These are phyloP conservation scores for Diaporthe sp. DNA, from an alignment of 2,329 filamentous ascomycete genomes.

Conservation along the genomic window DNA sequence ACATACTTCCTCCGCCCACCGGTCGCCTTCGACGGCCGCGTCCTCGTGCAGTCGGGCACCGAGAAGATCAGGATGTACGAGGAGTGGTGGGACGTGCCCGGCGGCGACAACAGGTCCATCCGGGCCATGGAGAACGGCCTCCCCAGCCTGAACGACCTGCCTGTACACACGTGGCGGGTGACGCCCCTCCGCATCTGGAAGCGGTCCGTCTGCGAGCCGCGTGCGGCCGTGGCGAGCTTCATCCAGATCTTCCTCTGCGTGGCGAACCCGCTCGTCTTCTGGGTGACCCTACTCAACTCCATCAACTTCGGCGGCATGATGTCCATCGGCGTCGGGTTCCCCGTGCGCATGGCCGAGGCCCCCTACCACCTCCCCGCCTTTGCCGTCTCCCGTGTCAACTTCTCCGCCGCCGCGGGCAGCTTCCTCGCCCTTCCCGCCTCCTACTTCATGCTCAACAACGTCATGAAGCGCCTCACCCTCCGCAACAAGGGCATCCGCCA, in stretches of 20 bases:
- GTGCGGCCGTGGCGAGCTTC: conserved; percentile 41
- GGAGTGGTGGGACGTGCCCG: conserved; percentile 48
- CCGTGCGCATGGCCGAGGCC: conserved; percentile 40
- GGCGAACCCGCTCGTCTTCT: conserved; percentile 48
- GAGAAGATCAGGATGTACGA: conserved; percentile 56
- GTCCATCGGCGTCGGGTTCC: conserved; percentile 45
- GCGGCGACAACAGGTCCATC: conserved; percentile 25
- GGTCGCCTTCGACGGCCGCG: conserved; percentile 57
- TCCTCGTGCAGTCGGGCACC: conserved; percentile 54
- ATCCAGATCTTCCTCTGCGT: conserved; percentile 47
- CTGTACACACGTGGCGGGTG: conserved; percentile 33
- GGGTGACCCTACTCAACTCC: conserved; percentile 47
- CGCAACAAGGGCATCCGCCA: conserved; percentile 47
- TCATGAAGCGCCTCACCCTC: conserved; percentile 45
- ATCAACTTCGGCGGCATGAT: conserved; percentile 47
- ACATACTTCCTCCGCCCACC: conserved; percentile 58
- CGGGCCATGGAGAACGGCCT: conserved; percentile 37
- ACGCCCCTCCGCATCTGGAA: conserved; percentile 33
- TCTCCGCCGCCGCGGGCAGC: conserved; percentile 42
- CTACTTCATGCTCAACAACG: conserved; percentile 40
- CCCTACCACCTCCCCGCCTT: conserved; percentile 42
- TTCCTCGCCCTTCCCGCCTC: conserved; percentile 43
- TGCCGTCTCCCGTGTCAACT: conserved; percentile 37
- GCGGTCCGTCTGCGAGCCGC: conserved; percentile 40
- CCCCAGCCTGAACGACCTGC: conserved; percentile 21